Evolutionary conservation across 805 yeast species (phyloP).

Genomic region (Kuraishia borneana): DNA sequence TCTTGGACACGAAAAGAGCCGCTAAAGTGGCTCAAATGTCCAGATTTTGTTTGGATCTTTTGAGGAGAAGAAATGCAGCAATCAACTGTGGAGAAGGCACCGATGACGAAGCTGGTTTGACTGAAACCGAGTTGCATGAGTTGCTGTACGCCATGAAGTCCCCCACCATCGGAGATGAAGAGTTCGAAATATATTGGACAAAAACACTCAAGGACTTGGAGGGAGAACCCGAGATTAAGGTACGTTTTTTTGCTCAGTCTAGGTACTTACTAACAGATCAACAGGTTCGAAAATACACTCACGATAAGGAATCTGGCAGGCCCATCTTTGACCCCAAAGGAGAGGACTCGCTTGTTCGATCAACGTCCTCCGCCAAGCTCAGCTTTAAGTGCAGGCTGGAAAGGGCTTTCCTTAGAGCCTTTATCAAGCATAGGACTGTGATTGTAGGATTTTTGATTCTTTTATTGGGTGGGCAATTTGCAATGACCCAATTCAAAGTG

Average conservation of each 20-base stretch:
- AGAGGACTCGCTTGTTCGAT: conserved; percentile 52
- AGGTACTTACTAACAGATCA: conserved; percentile 5
- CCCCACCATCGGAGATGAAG: conserved; percentile 36
- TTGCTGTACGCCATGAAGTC: conserved; percentile 45
- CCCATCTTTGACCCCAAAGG: conserved; percentile 25
- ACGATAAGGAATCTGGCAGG: conserved; percentile 12
- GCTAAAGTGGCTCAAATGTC: conserved; percentile 57
- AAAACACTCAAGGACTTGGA: conserved; percentile 51
- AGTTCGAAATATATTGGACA: conserved; percentile 67
- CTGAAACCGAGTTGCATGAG: conserved; percentile 62
- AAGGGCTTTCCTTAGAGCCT: conserved; percentile 9
- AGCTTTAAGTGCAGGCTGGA: conserved; percentile 16
- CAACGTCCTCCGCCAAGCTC: conserved; percentile 37
- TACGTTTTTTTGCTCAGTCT: conserved; percentile 28
- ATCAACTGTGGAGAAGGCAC: conserved; percentile 22
- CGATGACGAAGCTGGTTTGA: conserved; percentile 22
- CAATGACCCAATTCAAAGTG: conserved; percentile 23
- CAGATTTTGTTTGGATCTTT: conserved; percentile 50
- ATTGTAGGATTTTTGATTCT: conserved; percentile 7
- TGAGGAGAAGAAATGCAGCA: conserved; percentile 60
- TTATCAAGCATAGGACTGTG: conserved; percentile 12
- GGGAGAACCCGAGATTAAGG: conserved; percentile 57
- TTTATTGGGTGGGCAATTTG: too few relatives aligned
- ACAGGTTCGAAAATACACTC: conserved; percentile 13
- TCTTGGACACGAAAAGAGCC: conserved; percentile 62